These are phyloP conservation scores for Neophaeococcomyces aloes DNA, from an alignment of 2,329 filamentous ascomycete genomes.

Conservation along the genomic window DNA sequence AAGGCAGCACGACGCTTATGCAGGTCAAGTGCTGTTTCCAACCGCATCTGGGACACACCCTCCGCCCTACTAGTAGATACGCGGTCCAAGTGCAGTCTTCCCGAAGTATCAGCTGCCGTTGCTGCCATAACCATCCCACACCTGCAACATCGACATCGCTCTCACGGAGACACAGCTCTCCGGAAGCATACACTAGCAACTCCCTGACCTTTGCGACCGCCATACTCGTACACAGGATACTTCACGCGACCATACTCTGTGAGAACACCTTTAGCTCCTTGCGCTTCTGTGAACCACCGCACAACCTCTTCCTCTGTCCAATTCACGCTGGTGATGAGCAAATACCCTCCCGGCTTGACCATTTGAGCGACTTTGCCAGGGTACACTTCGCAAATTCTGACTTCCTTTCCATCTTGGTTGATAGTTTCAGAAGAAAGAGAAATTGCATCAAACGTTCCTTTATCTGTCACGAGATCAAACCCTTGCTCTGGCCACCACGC, in stretches of 20 bases:
- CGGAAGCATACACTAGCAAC: conserved; percentile 79
- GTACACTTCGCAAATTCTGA: conserved; percentile 64
- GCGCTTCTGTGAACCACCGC: conserved; percentile 57
- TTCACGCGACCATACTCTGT: conserved; percentile 57
- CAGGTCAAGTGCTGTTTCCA: not conserved
- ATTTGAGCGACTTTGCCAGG: conserved; percentile 55
- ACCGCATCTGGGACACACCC: too few species aligned
- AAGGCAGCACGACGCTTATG: not conserved
- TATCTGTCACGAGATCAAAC: conserved; percentile 91
- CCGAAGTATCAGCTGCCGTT: not conserved
- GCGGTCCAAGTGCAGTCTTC: too few species aligned
- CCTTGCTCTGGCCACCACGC: conserved; percentile 39
- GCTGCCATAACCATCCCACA: not conserved
- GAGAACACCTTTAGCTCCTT: conserved; percentile 35
- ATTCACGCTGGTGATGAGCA: conserved; percentile 91
- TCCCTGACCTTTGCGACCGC: conserved; percentile 75
- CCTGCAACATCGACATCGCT: not conserved
- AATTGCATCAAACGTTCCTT: conserved; percentile 95
- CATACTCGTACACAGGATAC: conserved; percentile 83
- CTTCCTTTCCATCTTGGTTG: conserved; percentile 22
- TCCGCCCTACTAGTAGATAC: too few species aligned
- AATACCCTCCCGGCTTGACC: conserved; percentile 58
- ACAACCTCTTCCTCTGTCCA: conserved; percentile 87
- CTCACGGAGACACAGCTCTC: conserved; percentile 26
- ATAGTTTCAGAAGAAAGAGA: conserved; percentile 46